Percentiles rank a stretch among this genome's conserved stretches.
phyloP scores from a whole-genome alignment of 1,284 basidiomycete species.

The Sutorius eximius region DNA sequence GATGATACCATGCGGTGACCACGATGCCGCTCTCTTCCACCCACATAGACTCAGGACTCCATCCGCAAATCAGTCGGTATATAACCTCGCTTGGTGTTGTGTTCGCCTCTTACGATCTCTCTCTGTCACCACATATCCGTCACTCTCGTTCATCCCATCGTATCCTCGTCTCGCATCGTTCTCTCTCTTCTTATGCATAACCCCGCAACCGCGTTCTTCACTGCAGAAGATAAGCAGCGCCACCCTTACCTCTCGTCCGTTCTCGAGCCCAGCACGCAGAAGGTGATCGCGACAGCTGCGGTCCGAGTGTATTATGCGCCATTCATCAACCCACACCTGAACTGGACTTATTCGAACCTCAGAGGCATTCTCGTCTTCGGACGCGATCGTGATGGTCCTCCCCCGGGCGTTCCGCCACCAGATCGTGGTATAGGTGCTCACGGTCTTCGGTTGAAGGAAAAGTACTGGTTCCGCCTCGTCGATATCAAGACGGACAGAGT shows the following conservation, averaged over 20 bases:
- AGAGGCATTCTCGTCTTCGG: constrained; percentile 75
- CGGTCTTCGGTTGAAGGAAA: constrained; percentile 35
- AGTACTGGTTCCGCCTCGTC: constrained; percentile 76
- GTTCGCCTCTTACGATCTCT: constrained; percentile 17
- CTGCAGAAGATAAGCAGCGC: constrained; percentile 39
- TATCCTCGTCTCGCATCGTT: constrained; percentile 3
- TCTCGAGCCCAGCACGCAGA: constrained; percentile 36
- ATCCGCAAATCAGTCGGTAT: constrained; percentile 32
- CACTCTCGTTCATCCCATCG: constrained; percentile 21
- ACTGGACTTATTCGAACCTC: constrained; percentile 74
- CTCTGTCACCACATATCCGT: constrained; percentile 10
- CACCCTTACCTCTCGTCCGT: constrained; percentile 40
- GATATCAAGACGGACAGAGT: constrained; percentile 72
- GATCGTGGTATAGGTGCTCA: constrained; percentile 16
- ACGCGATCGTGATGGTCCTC: constrained; percentile 47
- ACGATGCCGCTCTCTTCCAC: constrained; percentile 36
- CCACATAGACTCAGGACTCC: constrained; percentile 25
- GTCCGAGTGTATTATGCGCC: constrained; percentile 56
- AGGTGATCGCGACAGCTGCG: constrained; percentile 37
- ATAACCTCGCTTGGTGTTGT: constrained; percentile 27
- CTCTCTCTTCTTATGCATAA: constrained; percentile 28
- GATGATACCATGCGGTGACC: constrained; percentile 35
- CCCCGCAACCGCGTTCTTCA: constrained; percentile 35
- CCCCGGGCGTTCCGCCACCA: constrained; percentile 17
- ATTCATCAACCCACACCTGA: constrained; percentile 44